Evolutionary conservation across 2,329 filamentous ascomycete genomes (phyloP).

Genomic region (Trichoderma cornu-damae): DNA sequence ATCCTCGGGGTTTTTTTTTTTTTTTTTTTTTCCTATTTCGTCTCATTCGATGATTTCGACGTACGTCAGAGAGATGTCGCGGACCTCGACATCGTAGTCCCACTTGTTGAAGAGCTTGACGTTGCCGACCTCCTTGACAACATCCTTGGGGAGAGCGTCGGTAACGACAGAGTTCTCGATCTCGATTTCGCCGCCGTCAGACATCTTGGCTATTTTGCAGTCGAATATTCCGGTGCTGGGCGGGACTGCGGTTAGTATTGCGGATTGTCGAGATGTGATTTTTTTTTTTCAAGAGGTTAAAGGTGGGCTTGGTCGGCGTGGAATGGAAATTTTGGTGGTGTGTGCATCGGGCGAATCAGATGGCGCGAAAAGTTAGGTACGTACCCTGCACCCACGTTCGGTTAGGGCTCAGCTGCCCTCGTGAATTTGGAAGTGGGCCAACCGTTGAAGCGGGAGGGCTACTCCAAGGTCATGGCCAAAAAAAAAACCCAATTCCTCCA

Average conservation of each 20-base stretch:
- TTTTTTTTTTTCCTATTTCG: neutral
- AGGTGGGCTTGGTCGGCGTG: slow-evolving; percentile 32
- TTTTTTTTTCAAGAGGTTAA: slow-evolving; percentile 35
- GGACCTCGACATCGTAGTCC: slow-evolving; percentile 98
- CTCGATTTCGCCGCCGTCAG: slow-evolving; percentile 92
- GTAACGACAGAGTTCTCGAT: slow-evolving; percentile 72
- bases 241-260: slow-evolving; percentile 37
- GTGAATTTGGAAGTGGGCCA: slow-evolving; percentile 28
- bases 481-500: slow-evolving; percentile 33
- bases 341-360: slow-evolving; percentile 35
- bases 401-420: slow-evolving; percentile 43
- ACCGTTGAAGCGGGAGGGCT: slow-evolving; percentile 29
- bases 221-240: slow-evolving; percentile 36
- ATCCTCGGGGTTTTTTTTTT: neutral
- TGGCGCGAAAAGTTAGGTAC: slow-evolving; percentile 25
- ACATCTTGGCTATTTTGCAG: slow-evolving; percentile 63
- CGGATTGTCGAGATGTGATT: slow-evolving; percentile 36
- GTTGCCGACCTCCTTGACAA: slow-evolving; percentile 80
- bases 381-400: slow-evolving; percentile 28
- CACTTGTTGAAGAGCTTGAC: slow-evolving; percentile 99
- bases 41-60: slow-evolving; percentile 25
- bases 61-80: slow-evolving; percentile 99
- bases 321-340: slow-evolving; percentile 37
- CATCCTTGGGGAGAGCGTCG: slow-evolving; percentile 87
- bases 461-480: slow-evolving; percentile 28